Percentiles rank a stretch among this genome's conserved stretches.
These are phyloP conservation scores for Geranomyces variabilis DNA, from an alignment of 192 early-diverging fungal genomes.

Conservation along the genomic window DNA sequence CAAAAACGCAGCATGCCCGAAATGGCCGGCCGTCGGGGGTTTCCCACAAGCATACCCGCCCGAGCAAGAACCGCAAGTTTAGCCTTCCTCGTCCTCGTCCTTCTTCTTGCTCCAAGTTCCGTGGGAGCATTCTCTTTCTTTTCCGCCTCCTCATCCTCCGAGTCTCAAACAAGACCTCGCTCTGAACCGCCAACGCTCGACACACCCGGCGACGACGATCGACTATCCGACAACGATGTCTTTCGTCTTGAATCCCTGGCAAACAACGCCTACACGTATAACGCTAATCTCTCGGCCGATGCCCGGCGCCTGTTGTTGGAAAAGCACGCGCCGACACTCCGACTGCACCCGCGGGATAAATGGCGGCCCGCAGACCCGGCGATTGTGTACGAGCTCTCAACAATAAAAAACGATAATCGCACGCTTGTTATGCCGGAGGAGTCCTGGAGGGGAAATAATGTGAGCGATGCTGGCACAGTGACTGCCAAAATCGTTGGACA, in stretches of 20 bases:
- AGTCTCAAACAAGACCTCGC: too few relatives aligned
- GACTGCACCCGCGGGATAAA: slow-evolving; percentile 30
- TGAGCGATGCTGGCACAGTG: neutral
- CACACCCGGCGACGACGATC: slow-evolving; percentile 1
- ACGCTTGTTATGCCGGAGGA: slow-evolving; percentile 19
- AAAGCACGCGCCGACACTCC: slow-evolving; percentile 28
- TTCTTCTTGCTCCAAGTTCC: too few relatives aligned
- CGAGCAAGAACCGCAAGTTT: too few relatives aligned
- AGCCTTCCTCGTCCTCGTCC: too few relatives aligned
- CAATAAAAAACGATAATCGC: slow-evolving; percentile 5
- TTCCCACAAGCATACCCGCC: too few relatives aligned
- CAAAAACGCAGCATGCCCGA: too few relatives aligned
- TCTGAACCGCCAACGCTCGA: too few relatives aligned
- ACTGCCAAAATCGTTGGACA: slow-evolving; percentile 28
- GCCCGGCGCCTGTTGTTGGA: slow-evolving; percentile 21
- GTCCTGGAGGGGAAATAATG: slow-evolving; percentile 17
- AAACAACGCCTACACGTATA: neutral
- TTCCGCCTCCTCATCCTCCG: too few relatives aligned
- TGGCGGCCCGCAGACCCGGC: slow-evolving; percentile 35
- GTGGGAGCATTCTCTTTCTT: too few relatives aligned
- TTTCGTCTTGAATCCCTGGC: neutral
- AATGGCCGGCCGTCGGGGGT: too few relatives aligned
- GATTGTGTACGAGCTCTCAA: slow-evolving; percentile 2
- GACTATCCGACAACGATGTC: slow-evolving; percentile 5
- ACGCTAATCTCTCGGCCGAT: slow-evolving; percentile 18